These are phyloP conservation scores for Sporothrix variecibatus DNA, from an alignment of 2,329 filamentous ascomycete genomes.

Conservation along the genomic window DNA sequence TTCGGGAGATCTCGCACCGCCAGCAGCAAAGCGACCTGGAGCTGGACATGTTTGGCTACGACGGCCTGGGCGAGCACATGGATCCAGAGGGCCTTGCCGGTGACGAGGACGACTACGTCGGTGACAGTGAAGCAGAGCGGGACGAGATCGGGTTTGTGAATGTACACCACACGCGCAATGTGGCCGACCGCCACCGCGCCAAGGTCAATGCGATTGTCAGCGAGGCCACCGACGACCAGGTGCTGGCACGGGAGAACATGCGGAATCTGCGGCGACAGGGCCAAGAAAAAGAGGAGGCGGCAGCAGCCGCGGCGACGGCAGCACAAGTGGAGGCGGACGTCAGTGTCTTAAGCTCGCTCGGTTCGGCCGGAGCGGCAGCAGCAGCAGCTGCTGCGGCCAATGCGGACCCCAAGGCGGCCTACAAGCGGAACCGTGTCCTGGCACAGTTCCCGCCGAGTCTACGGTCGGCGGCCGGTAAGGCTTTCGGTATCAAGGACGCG, in stretches of 20 bases:
- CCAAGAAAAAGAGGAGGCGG: not conserved
- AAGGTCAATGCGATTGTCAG: constrained; percentile 33
- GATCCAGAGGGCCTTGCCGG: not conserved
- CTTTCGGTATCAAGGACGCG: constrained; percentile 40
- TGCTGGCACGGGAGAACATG: constrained; percentile 15
- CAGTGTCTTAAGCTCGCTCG: not conserved
- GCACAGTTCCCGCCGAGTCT: constrained; percentile 46
- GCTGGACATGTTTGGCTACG: not conserved
- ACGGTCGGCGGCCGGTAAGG: constrained; percentile 43
- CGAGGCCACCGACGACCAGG: constrained; percentile 17
- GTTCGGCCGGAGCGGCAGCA: not conserved
- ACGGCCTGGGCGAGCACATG: not conserved
- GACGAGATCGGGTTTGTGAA: not conserved
- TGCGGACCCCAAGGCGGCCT: not conserved
- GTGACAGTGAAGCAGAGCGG: not conserved
- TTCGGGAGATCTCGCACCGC: constrained; percentile 54
- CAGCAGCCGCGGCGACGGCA: not conserved
- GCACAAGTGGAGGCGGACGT: not conserved
- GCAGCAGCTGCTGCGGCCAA: too few species aligned
- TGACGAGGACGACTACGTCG: not conserved
- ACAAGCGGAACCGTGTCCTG: constrained; percentile 39
- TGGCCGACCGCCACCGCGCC: not conserved
- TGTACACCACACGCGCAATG: not conserved
- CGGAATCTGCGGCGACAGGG: constrained; percentile 26
- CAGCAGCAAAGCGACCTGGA: not conserved